Evolutionary conservation across 306 rosid genomes (phyloP), one percentile per base, ranked within the genome.

Genomic region (Ammopiptanthus mongolicus): DNA sequence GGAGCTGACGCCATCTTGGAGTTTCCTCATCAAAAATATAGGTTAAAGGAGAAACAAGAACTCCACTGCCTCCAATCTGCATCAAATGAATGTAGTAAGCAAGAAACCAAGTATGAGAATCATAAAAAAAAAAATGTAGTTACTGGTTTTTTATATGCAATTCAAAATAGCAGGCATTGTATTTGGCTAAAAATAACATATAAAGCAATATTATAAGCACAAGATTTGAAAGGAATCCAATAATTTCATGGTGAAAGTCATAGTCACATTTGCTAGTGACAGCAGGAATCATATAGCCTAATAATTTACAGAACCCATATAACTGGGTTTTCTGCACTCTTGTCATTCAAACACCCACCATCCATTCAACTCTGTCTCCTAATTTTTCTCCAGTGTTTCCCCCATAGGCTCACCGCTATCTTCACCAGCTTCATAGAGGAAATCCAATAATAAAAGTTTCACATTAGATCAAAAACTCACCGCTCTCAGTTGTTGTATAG

Each of bases 41-140:
- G 33, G 99, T 95, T 91, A 95, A 73, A 4, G 97, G 99, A 8
- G 97, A 92, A 69, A 92, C n/a, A 61, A 95, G 88, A 86, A 92
- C 99, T 28, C 99, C 99, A 29, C 97, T 95, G 77, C 99, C 99
- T 60, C 99, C 97, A 22, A 95, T 80, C 97, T 95, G 88, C 89
- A 84, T 69, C 68, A 77, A 65, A 66, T 59, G 68, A 57, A 47
- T 28, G 41, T 52, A 37, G 51, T 47, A 68, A 78, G 64, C 19
- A 36, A 1, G 36, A 69, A 83, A 71, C 36, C 62, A 23, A 48
- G 62, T 9, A 65, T 50, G 70, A 74, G 63, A 46, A 73, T 18
- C 65, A 39, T 11, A 28, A n/a, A n/a, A n/a, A n/a, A n/a, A n/a
- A n/a, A n/a, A n/a, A n/a, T n/a, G n/a, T n/a, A n/a, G n/a, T n/a